Percentiles rank a stretch among this genome's conserved stretches.
These are phyloP conservation scores for Citrullus colocynthis DNA, from an alignment of 306 rosid species.

Conservation along the genomic window DNA sequence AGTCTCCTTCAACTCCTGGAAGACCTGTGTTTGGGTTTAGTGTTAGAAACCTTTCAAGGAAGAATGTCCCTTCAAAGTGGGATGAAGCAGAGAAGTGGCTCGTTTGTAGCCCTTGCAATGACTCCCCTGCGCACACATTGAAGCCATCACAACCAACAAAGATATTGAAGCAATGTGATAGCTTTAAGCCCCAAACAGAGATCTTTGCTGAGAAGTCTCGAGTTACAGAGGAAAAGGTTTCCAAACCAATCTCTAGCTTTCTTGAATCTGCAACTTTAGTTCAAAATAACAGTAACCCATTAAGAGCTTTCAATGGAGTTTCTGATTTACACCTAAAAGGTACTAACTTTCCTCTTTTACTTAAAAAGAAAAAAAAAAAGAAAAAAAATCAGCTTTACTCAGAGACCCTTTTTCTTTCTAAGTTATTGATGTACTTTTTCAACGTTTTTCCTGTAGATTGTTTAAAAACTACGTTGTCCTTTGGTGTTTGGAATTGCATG, in stretches of 20 bases:
- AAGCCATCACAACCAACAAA: conserved; percentile 39
- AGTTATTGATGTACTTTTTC: background rate
- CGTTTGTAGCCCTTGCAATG: conserved; percentile 65
- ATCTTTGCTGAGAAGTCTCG: conserved; percentile 50
- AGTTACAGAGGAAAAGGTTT: conserved; percentile 46
- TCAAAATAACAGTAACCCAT: conserved; percentile 28
- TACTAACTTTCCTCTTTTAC: background rate
- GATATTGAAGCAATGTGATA: conserved; percentile 27
- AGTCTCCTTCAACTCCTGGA: conserved; percentile 86
- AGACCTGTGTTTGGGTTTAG: conserved; percentile 79
- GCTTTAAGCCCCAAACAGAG: conserved; percentile 42
- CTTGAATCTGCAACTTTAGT: conserved; percentile 36
- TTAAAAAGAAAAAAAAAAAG: background rate
- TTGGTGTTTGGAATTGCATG: background rate
- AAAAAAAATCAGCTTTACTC: background rate
- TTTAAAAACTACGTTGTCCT: background rate
- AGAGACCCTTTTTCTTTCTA: background rate
- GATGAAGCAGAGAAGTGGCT: conserved; percentile 99
- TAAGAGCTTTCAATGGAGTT: conserved; percentile 34
- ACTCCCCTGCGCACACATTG: conserved; percentile 57
- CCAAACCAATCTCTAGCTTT: conserved; percentile 38
- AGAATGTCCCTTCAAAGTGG: conserved; percentile 88
- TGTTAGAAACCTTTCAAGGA: conserved; percentile 45
- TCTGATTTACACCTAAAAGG: conserved; percentile 73
- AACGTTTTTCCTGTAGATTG: background rate